These are phyloP conservation scores for Cubamyces lactineus DNA, from an alignment of 768 basidiomycete species.

Conservation along the genomic window DNA sequence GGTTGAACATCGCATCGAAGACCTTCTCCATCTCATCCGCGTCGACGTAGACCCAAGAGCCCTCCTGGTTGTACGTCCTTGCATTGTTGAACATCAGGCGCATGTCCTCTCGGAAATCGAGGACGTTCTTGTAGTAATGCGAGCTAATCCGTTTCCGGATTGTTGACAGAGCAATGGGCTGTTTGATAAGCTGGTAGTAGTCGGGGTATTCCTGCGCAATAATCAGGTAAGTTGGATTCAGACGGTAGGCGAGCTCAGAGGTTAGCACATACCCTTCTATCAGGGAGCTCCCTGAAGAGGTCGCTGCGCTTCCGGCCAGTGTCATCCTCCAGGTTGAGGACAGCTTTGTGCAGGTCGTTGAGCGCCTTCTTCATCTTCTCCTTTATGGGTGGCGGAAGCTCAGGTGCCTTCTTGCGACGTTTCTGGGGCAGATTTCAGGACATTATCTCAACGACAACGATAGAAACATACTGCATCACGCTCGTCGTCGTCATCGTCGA, in stretches of 20 bases:
- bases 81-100: constrained; percentile 94
- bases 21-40: constrained; percentile 94
- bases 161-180: constrained; percentile 86
- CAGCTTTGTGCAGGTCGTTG: constrained; percentile 73
- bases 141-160: constrained; percentile 77
- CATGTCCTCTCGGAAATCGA: constrained; percentile 78
- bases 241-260: not conserved
- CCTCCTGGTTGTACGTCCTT: constrained; percentile 91
- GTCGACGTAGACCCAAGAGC: constrained; percentile 92
- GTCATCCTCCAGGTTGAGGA: constrained; percentile 70
- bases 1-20: constrained; percentile 73
- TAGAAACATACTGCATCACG: constrained; percentile 58
- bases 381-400: constrained; percentile 58
- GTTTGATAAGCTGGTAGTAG: constrained; percentile 86
- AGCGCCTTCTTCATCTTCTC: constrained; percentile 87
- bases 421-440: constrained; percentile 46
- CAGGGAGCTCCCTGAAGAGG: constrained; percentile 86
- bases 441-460: not conserved
- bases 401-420: constrained; percentile 74
- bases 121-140: constrained; percentile 73
- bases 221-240: not conserved
- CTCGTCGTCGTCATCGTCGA: constrained; percentile 79
- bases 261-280: constrained; percentile 59
- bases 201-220: constrained; percentile 77
- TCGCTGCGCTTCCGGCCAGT: constrained; percentile 82